Percentiles rank a stretch among this genome's conserved stretches.
phyloP scores from a whole-genome alignment of 129 eudicot genomes.

The Centella asiatica region DNA sequence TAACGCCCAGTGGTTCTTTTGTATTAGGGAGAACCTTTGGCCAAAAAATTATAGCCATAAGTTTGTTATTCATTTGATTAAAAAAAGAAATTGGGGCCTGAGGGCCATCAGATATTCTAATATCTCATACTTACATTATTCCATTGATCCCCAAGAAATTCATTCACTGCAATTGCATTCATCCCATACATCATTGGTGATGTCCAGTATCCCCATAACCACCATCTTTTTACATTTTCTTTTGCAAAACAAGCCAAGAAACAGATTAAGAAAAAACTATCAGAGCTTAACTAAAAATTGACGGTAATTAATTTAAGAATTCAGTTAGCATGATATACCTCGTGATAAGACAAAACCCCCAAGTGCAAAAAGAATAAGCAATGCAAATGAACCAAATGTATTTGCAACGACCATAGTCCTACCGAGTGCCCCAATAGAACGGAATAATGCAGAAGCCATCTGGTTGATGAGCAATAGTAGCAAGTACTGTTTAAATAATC shows the following conservation, averaged over 20 bases:
- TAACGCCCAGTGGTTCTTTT: slow-evolving; percentile 39
- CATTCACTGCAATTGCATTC: slow-evolving; percentile 67
- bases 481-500: slow-evolving; percentile 10
- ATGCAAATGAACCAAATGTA: slow-evolving; percentile 4
- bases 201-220: slow-evolving; percentile 92
- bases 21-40: slow-evolving; percentile 18
- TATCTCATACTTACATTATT: slow-evolving; percentile 27
- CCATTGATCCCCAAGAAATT: slow-evolving; percentile 72
- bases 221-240: slow-evolving; percentile 67
- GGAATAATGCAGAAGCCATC: slow-evolving; percentile 10
- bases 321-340: slow-evolving; percentile 2
- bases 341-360: slow-evolving; percentile 9
- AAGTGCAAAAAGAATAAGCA: slow-evolving; percentile 7
- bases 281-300: not conserved
- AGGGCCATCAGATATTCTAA: not conserved
- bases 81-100: not conserved
- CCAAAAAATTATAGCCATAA: not conserved
- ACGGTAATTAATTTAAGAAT: not conserved
- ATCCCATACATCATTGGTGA: slow-evolving; percentile 84
- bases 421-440: not conserved
- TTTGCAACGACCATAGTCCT: slow-evolving; percentile 3
- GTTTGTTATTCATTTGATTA: not conserved
- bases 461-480: slow-evolving; percentile 8
- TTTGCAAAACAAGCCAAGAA: not conserved
- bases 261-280: not conserved